A percentile compares a stretch with the other conserved stretches of the same genome.
phyloP scores from a whole-genome alignment of 805 yeast genomes.

The Spathaspora passalidarum region DNA sequence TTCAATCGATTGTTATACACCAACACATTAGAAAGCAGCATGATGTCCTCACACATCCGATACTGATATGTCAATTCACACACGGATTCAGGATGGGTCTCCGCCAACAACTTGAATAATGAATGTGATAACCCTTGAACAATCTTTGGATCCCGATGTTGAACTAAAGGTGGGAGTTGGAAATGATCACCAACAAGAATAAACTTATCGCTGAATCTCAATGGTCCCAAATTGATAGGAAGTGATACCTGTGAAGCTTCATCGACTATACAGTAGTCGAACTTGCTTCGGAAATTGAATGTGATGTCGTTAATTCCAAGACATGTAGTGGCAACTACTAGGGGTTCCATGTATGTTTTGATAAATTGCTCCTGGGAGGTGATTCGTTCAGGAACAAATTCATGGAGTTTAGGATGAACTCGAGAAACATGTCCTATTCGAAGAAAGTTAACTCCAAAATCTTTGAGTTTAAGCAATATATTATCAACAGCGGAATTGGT shows the following conservation, averaged over 20 bases:
- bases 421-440: slow-evolving; percentile 62
- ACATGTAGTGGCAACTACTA: slow-evolving; percentile 87
- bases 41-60: slow-evolving; percentile 88
- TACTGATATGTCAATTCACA: slow-evolving; percentile 79
- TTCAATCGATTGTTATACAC: slow-evolving; percentile 72
- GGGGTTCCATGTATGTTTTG: slow-evolving; percentile 49
- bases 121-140: slow-evolving; percentile 66
- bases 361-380: slow-evolving; percentile 45
- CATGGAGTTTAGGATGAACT: slow-evolving; percentile 60
- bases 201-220: slow-evolving; percentile 72
- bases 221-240: slow-evolving; percentile 89
- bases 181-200: slow-evolving; percentile 95
- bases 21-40: slow-evolving; percentile 75
- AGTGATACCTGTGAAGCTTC: slow-evolving; percentile 95
- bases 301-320: slow-evolving; percentile 67
- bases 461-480: slow-evolving; percentile 67
- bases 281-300: slow-evolving; percentile 50
- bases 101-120: slow-evolving; percentile 71
- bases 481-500: slow-evolving; percentile 98
- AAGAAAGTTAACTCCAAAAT: slow-evolving; percentile 40
- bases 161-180: slow-evolving; percentile 88
- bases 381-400: slow-evolving; percentile 45
- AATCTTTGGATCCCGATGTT: slow-evolving; percentile 58
- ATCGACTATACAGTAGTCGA: slow-evolving; percentile 92
- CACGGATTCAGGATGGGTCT: slow-evolving; percentile 69